Base-by-base conservation (phyloP, 305 asterid genomes). In the Solanum hybrid region DNA sequence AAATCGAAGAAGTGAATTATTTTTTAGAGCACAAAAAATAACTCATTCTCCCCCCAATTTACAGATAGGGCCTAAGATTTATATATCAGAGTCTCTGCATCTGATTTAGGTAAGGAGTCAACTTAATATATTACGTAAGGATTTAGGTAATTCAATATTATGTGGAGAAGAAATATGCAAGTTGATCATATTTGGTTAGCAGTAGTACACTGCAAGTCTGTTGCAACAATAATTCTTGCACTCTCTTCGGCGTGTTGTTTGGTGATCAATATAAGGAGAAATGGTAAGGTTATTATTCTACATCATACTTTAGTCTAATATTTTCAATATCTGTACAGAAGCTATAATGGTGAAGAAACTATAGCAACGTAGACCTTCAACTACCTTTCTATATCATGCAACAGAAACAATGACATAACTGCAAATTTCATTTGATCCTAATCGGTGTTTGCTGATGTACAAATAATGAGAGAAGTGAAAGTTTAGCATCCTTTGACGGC, bases 11-110 rank as follows among this genome's bases (percentile, higher is more conserved):
- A n/a, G n/a, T n/a, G n/a, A n/a, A n/a, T n/a, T n/a, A n/a, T n/a
- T n/a, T n/a, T n/a, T n/a, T n/a, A n/a, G n/a, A n/a, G n/a, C n/a
- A n/a, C n/a, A n/a, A n/a, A n/a, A n/a, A n/a, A n/a, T n/a, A n/a
- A n/a, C n/a, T n/a, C n/a, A n/a, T n/a, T n/a, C n/a, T n/a, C n/a
- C n/a, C n/a, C n/a, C n/a, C 92, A 86, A 40, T 93, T 91, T 82
- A 39, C 92, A 86, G 80, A 91, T 67, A 90, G 86, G 36, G 93
- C 91, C 87, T 93, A 93, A 88, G 93, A 92, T 87, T 79, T 93
- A 28, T 93, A 90, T 67, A 31, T 92, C 8, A 86, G 93, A 61
- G 89, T 91, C 61, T 42, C 91, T 40, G 88, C 92, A 22, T 84
- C 89, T 24, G 91, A 88, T 34, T 91, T 91, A 89, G 94, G 94